These are phyloP conservation scores for Pleurotus cornucopiae DNA, from an alignment of 768 basidiomycete genomes.

Conservation along the genomic window DNA sequence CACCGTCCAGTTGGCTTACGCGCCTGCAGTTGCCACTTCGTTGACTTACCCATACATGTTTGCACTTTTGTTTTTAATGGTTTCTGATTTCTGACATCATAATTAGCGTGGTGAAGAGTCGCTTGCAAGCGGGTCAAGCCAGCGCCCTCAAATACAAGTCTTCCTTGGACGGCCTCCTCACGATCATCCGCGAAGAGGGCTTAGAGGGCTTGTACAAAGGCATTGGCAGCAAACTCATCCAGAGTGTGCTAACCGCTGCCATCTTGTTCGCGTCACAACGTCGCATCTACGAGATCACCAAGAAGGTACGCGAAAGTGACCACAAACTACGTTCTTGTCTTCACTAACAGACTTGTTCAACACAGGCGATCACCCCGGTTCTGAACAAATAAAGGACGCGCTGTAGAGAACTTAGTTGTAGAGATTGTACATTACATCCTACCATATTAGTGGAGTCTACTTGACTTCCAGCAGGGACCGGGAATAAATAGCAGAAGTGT, in stretches of 20 bases:
- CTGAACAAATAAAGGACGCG: no score
- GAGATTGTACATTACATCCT: no score
- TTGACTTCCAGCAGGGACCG: no score
- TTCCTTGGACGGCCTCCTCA: slow-evolving; percentile 54
- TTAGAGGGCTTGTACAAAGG: slow-evolving; percentile 83
- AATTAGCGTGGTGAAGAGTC: slow-evolving; percentile 55
- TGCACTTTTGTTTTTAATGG: slow-evolving; percentile 14
- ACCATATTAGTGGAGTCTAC: no score
- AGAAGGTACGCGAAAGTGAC: slow-evolving; percentile 25
- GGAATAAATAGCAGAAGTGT: no score
- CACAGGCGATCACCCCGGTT: no score
- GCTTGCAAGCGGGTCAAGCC: slow-evolving; percentile 61
- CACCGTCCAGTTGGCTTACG: not conserved
- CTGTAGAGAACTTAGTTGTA: no score
- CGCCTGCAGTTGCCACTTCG: slow-evolving; percentile 26
- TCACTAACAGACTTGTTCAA: no score
- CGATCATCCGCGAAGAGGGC: slow-evolving; percentile 78
- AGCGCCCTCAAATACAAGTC: slow-evolving; percentile 45
- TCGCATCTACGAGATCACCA: slow-evolving; percentile 64
- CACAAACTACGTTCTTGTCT: no score
- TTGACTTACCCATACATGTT: slow-evolving; percentile 76
- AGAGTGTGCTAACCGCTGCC: slow-evolving; percentile 90
- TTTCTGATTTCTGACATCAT: not conserved
- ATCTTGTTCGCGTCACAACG: slow-evolving; percentile 89
- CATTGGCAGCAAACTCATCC: slow-evolving; percentile 81